These are phyloP conservation scores for Arthrinium phaeospermum DNA, from an alignment of 2,329 filamentous ascomycete genomes.

Conservation along the genomic window DNA sequence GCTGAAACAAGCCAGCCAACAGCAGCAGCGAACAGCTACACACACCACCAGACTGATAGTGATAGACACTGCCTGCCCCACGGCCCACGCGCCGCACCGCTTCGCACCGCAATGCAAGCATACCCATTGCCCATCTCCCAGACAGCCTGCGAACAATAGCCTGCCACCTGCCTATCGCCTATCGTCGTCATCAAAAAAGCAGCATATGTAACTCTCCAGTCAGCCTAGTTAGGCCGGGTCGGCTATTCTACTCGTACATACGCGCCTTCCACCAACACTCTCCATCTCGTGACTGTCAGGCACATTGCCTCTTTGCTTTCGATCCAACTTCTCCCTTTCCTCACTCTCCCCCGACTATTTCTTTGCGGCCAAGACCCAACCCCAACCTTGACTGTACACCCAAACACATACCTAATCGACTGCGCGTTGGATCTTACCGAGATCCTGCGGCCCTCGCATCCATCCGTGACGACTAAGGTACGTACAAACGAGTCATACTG, in stretches of 20 bases:
- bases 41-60: not conserved
- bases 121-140: not conserved
- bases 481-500: conserved; percentile 13
- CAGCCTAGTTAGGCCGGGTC: conserved; percentile 2
- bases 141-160: not conserved
- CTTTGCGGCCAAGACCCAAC: not conserved
- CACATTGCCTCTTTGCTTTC: not conserved
- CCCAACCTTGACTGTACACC: not conserved
- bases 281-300: conserved; percentile 7
- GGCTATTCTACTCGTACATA: conserved; percentile 14
- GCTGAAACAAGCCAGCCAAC: conserved; percentile 12
- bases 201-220: not conserved
- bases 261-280: not conserved
- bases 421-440: not conserved
- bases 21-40: not conserved
- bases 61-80: conserved; percentile 2
- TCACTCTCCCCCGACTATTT: not conserved
- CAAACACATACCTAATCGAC: not conserved
- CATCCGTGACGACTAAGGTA: conserved; percentile 3
- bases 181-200: not conserved
- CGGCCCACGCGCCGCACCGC: not conserved
- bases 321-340: not conserved
- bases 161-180: not conserved
- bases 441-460: not conserved
- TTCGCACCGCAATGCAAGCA: not conserved